Base-by-base conservation (phyloP, 306 rosid species). In the Rosa lucieae region DNA sequence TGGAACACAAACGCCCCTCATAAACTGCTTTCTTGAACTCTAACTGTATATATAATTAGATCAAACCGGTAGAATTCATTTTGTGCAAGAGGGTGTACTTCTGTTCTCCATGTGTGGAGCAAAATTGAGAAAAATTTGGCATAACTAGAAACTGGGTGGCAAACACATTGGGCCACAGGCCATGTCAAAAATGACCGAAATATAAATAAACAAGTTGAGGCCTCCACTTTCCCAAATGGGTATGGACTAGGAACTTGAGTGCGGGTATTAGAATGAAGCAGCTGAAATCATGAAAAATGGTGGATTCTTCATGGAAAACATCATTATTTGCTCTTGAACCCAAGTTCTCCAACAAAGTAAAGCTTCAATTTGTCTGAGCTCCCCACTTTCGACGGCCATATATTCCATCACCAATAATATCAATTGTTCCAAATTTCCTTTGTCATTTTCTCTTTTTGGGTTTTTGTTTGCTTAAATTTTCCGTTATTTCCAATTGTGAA, bases 331-430 rank as follows among this genome's bases (percentile, higher is more conserved):
- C 59, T 74, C 44, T 58, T 81, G 82, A 76, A 75, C 75, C 65
- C 43, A 49, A 70, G 66, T 37, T 37, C 23, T 37, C 70, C 70
- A 66, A 66, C 47, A 66, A 66, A 66, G 8, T 66, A 79, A 78
- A 32, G 56, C 78, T 80, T 51, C 67, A 7, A 3, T 82, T 81
- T 86, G 78, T 77, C 86, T 74, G 73, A 42, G 78, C 89, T 86
- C 92, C 96, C 94, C 96, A 94, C 97, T 90, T 89, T 94, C 80
- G 79, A 92, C 85, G 88, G 89, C 81, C 77, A 84, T 71, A 68
- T 88, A 70, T 78, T 76, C 81, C 73, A 51, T 77, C 68, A 8
- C 46, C 78, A 35, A 37, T 73, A 59, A 55, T 59, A 9, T 18
- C 21, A 46, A 17, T 3, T 63, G 0, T 52, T 56, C 43, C 44